Evolutionary conservation across 1,284 basidiomycete genomes (phyloP), one percentile per base, ranked within the genome.

Genomic region (Cerrena zonata): DNA sequence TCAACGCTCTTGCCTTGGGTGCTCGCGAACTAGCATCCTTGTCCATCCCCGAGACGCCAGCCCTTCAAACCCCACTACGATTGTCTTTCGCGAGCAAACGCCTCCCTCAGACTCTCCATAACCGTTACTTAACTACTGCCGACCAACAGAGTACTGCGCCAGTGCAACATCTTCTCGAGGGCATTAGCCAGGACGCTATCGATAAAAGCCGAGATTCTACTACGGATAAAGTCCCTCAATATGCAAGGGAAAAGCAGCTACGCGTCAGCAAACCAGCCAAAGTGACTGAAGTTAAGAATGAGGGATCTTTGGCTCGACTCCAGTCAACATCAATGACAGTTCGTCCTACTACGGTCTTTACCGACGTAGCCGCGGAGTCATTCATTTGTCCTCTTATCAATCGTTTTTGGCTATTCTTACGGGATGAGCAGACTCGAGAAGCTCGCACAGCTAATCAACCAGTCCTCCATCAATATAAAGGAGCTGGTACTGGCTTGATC

Each of bases 371-470:
- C 0, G 88, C 88, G 1, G 90, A 92, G 61, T 84, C 71, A 66
- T 96, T 95, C 68, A 78, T 96, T 48, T 80, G 86, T 49, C 95
- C 95, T 0, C 72, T 97, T 26, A 78, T 97, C 64, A 89, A 92
- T 59, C 82, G 86, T 5, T 95, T 97, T 68, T 95, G 92, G 90
- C 64, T 79, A n/a, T 89, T 92, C 67, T 78, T 94, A 40, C 80
- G 88, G 13, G 89, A 94, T 59, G 84, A 89, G 59, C 80, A 87
- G 56, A 76, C 78, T 5, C 77, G 88, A 25, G 89, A 91, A 61
- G 76, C 79, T 43, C 77, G 87, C 42, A 86, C 83, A 2, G 69
- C 79, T 0, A 72, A 75, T 48, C 65, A 62, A 48, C 66, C 69
- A 46, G 71, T 67, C 38, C 62, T 79, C 41, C 72, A 73, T 48